A percentile compares a stretch with the other conserved stretches of the same genome.
These are phyloP conservation scores for Ulota crispa DNA, from an alignment of 225 moss, liverwort and hornwort species.

Conservation along the genomic window DNA sequence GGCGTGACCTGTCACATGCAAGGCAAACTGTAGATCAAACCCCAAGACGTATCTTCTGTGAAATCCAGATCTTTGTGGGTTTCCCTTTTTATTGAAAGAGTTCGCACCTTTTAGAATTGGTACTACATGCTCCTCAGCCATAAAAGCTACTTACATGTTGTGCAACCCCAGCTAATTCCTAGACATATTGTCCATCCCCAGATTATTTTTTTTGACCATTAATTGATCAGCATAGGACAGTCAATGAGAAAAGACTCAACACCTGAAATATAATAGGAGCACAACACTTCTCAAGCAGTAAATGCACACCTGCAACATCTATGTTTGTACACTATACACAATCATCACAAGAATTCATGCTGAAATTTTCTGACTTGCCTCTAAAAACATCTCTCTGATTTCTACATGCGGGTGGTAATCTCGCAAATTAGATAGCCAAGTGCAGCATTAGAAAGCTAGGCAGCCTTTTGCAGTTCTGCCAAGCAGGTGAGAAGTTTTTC, in stretches of 20 bases:
- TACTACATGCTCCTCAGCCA: too few relatives aligned
- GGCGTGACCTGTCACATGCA: too few relatives aligned
- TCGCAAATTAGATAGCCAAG: background rate
- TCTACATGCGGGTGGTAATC: background rate
- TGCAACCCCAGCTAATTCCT: too few relatives aligned
- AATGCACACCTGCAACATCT: background rate
- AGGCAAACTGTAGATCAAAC: too few relatives aligned
- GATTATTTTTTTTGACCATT: too few relatives aligned
- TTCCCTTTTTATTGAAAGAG: too few relatives aligned
- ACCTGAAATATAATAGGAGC: background rate
- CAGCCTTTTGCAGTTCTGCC: constrained; percentile 17
- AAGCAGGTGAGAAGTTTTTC: constrained; percentile 32
- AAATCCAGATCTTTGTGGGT: too few relatives aligned
- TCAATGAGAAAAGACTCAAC: background rate
- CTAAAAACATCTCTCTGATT: background rate
- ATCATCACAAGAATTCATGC: background rate
- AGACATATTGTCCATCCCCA: too few relatives aligned
- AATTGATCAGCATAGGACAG: background rate
- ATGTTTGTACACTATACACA: background rate
- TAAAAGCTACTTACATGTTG: too few relatives aligned
- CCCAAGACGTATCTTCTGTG: too few relatives aligned
- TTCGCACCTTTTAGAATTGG: too few relatives aligned
- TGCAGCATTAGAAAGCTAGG: background rate
- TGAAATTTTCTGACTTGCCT: background rate
- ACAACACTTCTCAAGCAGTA: background rate